phyloP scores from a whole-genome alignment of 2,329 filamentous ascomycete species.

The Fusarium piperis region DNA sequence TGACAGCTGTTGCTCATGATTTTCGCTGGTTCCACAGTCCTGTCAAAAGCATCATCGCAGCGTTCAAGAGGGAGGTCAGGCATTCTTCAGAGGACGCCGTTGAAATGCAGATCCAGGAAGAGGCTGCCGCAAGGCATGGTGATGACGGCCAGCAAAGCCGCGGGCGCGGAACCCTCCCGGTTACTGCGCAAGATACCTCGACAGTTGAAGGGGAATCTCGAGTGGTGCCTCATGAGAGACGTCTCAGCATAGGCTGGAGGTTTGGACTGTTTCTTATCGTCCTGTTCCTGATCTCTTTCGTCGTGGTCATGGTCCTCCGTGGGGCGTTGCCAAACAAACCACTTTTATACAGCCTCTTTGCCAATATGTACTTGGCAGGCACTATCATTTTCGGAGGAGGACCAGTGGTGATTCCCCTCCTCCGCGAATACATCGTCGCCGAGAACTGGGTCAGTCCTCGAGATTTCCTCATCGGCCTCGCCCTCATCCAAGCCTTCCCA shows the following conservation, averaged over 20 bases:
- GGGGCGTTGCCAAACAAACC: slow-evolving; percentile 53
- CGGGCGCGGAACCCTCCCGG: background rate
- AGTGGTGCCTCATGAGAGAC: slow-evolving; percentile 46
- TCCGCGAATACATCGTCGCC: slow-evolving; percentile 70
- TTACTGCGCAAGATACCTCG: background rate
- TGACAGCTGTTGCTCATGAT: slow-evolving; percentile 65
- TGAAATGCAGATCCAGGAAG: slow-evolving; percentile 5
- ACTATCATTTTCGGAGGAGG: slow-evolving; percentile 75
- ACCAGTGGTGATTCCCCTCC: slow-evolving; percentile 71
- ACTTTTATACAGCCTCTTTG: slow-evolving; percentile 69
- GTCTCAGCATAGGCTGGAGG: slow-evolving; percentile 57
- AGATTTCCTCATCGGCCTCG: slow-evolving; percentile 78
- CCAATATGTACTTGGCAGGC: slow-evolving; percentile 78
- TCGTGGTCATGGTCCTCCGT: slow-evolving; percentile 63
- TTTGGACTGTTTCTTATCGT: slow-evolving; percentile 53
- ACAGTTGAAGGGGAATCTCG: slow-evolving; percentile 47
- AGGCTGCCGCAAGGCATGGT: background rate
- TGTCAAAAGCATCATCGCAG: background rate
- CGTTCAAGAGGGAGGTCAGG: background rate
- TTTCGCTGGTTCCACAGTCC: slow-evolving; percentile 57
- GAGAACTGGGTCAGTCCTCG: slow-evolving; percentile 76
- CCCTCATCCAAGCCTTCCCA: slow-evolving; percentile 76
- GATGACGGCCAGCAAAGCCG: background rate
- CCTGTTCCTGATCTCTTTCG: slow-evolving; percentile 66
- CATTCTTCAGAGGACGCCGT: background rate